Base-by-base conservation (phyloP, 2,329 filamentous ascomycete genomes). In the Lasiodiplodia hormozganensis region DNA sequence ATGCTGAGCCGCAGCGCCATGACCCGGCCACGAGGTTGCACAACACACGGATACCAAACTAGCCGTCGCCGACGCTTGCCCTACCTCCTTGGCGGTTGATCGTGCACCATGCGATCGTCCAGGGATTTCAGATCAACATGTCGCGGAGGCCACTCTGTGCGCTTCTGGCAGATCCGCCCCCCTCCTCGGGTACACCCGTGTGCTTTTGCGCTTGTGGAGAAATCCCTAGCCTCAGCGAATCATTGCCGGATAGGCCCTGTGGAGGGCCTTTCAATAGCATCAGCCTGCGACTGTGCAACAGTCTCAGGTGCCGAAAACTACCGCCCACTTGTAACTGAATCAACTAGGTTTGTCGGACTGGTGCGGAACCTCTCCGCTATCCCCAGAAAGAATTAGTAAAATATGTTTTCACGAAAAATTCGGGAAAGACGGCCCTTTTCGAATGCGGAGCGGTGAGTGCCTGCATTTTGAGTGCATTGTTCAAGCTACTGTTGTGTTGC, bases 231-330 rank as follows among this genome's bases (percentile, higher is more conserved):
- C 28, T 23, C n/a, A 16, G 40, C 58, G 25, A 62, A 62, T 62
- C 58, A 34, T 62, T 62, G 40, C 58, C 40, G 58, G 10, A 62
- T 62, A 49, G 10, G 58, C 28, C 23, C 43, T 28, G 43, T 62
- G 43, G 58, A 51, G 40, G 34, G 14, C 28, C 18, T 14, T 18
- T 12, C 6, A 11, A 21, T 23, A 40, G 25, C 43, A 47, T 21
- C 38, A 31, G 40, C 12, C 23, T 34, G 58, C n/a, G 58, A 34
- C 38, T 51, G 40, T 62, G 28, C 36, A 10, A 49, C 38, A 21
- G 57, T 62, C 57, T 62, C 57, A 49, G 57, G 38, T 62, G 57
- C 31, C 47, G 62, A 65, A 10, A 28, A 53, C 47, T 65, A 21
- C 51, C 49, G 23, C 28, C 31, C 47, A 43, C 36, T 4, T 40